Conservation (phyloP, 371 early-diverging fungal species). For the Actinomortierella wolfii region DNA sequence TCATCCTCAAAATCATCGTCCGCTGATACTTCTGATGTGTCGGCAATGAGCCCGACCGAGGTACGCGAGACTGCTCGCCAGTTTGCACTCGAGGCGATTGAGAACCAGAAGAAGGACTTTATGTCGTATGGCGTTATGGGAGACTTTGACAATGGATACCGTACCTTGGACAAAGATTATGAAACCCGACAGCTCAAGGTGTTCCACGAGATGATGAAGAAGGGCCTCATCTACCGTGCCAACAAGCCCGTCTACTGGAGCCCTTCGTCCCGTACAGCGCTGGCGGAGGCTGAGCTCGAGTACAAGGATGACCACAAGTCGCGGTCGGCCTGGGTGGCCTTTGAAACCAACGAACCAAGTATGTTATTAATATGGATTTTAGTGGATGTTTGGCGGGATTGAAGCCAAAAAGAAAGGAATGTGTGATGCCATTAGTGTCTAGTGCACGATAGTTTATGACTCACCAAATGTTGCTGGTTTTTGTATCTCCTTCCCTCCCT, state of each 20-base stretch:
- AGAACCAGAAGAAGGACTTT: conserved; percentile 70
- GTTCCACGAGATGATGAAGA: conserved; percentile 77
- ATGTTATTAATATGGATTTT: conserved; percentile 14
- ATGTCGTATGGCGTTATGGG: conserved; percentile 82
- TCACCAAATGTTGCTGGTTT: too few relatives aligned
- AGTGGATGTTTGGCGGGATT: too few relatives aligned
- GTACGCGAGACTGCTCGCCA: conserved; percentile 73
- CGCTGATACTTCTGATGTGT: conserved; percentile 1
- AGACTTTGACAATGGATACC: conserved; percentile 84
- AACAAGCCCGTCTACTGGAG: conserved; percentile 93
- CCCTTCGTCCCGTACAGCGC: conserved; percentile 88
- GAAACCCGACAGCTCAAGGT: conserved; percentile 80
- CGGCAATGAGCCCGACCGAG: conserved; percentile 60
- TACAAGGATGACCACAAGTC: conserved; percentile 85
- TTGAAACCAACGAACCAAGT: conserved; percentile 52
- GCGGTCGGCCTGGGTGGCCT: conserved; percentile 75
- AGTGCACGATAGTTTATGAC: too few relatives aligned
- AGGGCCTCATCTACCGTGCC: conserved; percentile 51
- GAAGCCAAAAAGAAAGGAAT: too few relatives aligned
- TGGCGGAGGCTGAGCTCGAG: conserved; percentile 93
- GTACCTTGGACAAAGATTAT: conserved; percentile 78
- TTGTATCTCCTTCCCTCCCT: too few relatives aligned
- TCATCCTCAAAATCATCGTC: too few relatives aligned
- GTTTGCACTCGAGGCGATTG: conserved; percentile 71
- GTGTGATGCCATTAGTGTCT: too few relatives aligned